Conservation (phyloP, 1,139 yeast species). For the Nakaseomyces uthaithaninus region DNA sequence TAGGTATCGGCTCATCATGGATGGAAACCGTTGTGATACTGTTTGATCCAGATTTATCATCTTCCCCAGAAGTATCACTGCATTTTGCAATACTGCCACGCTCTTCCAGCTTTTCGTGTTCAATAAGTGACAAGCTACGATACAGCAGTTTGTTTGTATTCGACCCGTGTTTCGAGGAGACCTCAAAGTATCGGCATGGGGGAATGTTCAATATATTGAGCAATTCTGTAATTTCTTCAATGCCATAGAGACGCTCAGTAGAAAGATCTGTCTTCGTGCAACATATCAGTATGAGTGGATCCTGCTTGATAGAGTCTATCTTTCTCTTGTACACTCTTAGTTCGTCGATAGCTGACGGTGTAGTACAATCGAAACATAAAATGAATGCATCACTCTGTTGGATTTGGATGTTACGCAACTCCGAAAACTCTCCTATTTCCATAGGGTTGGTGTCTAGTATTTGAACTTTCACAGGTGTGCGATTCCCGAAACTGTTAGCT, state of each 20-base stretch:
- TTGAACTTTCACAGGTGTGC: conserved; percentile 17
- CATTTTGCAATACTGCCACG: neutral
- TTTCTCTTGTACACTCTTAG: conserved; percentile 17
- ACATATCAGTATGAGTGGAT: conserved; percentile 22
- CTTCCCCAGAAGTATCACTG: neutral
- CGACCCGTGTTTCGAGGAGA: conserved; percentile 21
- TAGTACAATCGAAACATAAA: conserved; percentile 24
- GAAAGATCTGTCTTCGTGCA: conserved; percentile 22
- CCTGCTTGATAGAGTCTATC: conserved; percentile 19
- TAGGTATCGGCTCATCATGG: neutral
- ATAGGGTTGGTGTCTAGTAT: conserved; percentile 21
- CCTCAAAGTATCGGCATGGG: conserved; percentile 18
- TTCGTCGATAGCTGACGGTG: conserved; percentile 18
- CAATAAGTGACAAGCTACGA: conserved; percentile 14
- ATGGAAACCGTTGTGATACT: neutral
- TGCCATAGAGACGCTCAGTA: conserved; percentile 12
- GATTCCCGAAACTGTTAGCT: conserved; percentile 6
- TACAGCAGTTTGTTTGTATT: conserved; percentile 15
- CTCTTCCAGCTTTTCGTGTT: conserved; percentile 12
- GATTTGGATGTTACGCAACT: conserved; percentile 20
- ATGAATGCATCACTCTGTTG: conserved; percentile 28
- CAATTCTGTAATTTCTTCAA: conserved; percentile 11
- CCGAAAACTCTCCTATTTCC: conserved; percentile 23
- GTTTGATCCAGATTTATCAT: neutral
- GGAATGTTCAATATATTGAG: conserved; percentile 15